A percentile compares a stretch with the other conserved stretches of the same genome.
phyloP scores from a whole-genome alignment of 208 protist genomes.

The Acanthamoeba polyphaga region DNA sequence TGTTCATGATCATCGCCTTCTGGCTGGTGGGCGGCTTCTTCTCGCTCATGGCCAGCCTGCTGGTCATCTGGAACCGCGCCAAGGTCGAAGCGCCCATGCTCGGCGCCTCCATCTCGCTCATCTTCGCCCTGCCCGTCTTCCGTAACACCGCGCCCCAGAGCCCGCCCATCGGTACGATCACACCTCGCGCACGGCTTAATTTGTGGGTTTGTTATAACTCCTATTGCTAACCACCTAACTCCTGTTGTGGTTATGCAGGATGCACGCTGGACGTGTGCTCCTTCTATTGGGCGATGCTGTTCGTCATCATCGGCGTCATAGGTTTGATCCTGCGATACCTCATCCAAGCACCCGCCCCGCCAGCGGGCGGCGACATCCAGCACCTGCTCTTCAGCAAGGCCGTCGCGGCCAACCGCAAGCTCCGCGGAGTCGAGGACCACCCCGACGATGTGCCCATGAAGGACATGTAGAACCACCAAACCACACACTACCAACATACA shows the following conservation, averaged over 20 bases:
- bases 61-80: constrained; percentile 26
- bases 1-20: constrained; percentile 41
- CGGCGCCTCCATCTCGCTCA: constrained; percentile 1
- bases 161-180: constrained; percentile 27
- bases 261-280: constrained; percentile 67
- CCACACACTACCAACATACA: too few relatives aligned
- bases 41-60: not conserved
- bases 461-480: not conserved
- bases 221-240: too few relatives aligned
- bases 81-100: constrained; percentile 40
- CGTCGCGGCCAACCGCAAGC: not conserved
- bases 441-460: not conserved
- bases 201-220: too few relatives aligned
- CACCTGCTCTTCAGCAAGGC: not conserved
- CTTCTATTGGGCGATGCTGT: constrained; percentile 55
- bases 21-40: constrained; percentile 43
- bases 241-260: not conserved
- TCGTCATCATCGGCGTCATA: not conserved
- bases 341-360: not conserved
- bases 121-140: constrained; percentile 42
- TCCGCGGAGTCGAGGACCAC: not conserved
- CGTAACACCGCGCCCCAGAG: constrained; percentile 63
- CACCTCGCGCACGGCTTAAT: too few relatives aligned
- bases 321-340: constrained; percentile 53
- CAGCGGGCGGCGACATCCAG: constrained; percentile 3